These are phyloP conservation scores for Macadamia integrifolia DNA, from an alignment of 164 flowering plant genomes.

Conservation along the genomic window DNA sequence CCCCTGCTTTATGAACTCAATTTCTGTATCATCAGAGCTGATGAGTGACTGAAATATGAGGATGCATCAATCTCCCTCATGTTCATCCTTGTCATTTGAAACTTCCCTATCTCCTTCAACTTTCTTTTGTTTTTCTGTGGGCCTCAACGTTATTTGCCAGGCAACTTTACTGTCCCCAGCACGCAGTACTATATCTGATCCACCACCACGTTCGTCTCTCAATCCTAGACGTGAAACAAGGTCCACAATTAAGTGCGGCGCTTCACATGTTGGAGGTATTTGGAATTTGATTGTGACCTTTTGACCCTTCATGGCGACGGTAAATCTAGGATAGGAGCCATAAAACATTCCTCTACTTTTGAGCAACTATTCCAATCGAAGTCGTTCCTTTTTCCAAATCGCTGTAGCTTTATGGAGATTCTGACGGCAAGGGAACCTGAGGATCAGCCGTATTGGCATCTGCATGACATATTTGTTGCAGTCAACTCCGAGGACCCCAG, in stretches of 20 bases:
- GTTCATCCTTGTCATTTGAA: slow-evolving; percentile 17
- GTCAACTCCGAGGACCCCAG: slow-evolving; percentile 49
- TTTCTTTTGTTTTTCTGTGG: slow-evolving; percentile 32
- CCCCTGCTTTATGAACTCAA: slow-evolving; percentile 86
- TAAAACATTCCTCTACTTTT: slow-evolving; percentile 51
- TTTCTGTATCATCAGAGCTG: slow-evolving; percentile 70
- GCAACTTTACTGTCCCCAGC: slow-evolving; percentile 91
- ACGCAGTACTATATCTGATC: slow-evolving; percentile 73
- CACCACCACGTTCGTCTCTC: slow-evolving; percentile 51
- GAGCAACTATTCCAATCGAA: slow-evolving; percentile 57
- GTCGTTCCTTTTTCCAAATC: slow-evolving; percentile 60
- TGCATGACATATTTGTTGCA: slow-evolving; percentile 50
- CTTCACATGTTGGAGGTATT: slow-evolving; percentile 66
- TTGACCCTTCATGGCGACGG: slow-evolving; percentile 75
- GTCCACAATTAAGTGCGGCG: slow-evolving; percentile 59
- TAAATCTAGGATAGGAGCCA: slow-evolving; percentile 72
- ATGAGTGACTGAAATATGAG: slow-evolving; percentile 73
- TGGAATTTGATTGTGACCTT: slow-evolving; percentile 89
- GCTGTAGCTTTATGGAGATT: slow-evolving; percentile 30
- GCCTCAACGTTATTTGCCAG: slow-evolving; percentile 74
- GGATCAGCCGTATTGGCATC: slow-evolving; percentile 45
- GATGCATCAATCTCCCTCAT: slow-evolving; percentile 51
- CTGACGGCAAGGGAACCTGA: slow-evolving; percentile 32
- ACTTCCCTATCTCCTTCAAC: slow-evolving; percentile 17
- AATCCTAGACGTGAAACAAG: slow-evolving; percentile 71